A percentile compares a stretch with the other conserved stretches of the same genome.
Conservation (phyloP, 768 basidiomycete species). For the Suillus discolor region DNA sequence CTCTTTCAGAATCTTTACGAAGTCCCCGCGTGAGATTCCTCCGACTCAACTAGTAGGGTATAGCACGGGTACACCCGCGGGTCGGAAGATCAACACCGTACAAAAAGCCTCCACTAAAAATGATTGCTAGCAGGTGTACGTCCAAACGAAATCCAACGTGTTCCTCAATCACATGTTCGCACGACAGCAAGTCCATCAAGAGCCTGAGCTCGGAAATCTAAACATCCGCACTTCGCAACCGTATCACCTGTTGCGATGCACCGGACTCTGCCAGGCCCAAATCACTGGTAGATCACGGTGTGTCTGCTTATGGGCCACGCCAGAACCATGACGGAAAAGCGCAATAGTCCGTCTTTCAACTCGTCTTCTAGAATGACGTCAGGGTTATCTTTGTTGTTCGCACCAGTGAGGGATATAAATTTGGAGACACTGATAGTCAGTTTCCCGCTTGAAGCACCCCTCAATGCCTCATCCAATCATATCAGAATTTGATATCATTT, state of each 20-base stretch:
- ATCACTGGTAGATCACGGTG: too few relatives aligned
- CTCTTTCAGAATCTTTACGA: background rate
- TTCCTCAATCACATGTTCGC: background rate
- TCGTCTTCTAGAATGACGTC: too few relatives aligned
- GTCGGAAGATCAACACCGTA: too few relatives aligned
- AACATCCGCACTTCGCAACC: too few relatives aligned
- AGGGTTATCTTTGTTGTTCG: background rate
- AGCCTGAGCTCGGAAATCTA: too few relatives aligned
- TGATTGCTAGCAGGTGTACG: background rate
- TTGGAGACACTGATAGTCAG: too few relatives aligned
- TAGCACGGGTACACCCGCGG: too few relatives aligned
- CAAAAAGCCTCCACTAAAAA: background rate
- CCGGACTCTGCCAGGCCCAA: too few relatives aligned
- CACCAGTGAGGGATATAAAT: background rate
- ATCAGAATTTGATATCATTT: slow-evolving; percentile 1
- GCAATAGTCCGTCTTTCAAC: too few relatives aligned
- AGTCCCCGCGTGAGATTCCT: background rate
- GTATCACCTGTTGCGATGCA: background rate
- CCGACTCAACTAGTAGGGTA: too few relatives aligned
- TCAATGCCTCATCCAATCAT: background rate
- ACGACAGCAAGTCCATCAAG: background rate
- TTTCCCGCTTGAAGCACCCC: background rate
- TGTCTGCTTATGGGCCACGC: too few relatives aligned
- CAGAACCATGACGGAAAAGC: too few relatives aligned
- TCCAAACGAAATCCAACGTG: background rate